Evolutionary conservation across 805 yeast species (phyloP).

Genomic region (Yamadazyma insecticola): DNA sequence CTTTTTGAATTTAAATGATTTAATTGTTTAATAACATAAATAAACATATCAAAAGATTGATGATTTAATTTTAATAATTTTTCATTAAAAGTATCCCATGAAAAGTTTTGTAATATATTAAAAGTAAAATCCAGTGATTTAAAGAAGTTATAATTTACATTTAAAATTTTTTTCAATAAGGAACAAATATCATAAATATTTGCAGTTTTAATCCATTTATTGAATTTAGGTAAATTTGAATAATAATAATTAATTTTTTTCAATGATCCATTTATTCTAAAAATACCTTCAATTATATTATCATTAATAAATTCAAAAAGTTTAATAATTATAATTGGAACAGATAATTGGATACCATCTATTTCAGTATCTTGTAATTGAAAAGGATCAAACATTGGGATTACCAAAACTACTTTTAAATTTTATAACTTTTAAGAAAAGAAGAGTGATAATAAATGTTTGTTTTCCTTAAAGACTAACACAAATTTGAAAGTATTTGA

Average conservation of each 20-base stretch:
- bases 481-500: no score
- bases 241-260: constrained; percentile 19
- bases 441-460: no score
- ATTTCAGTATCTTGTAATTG: constrained; percentile 4
- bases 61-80: not conserved
- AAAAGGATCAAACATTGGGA: constrained; percentile 9
- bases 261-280: constrained; percentile 28
- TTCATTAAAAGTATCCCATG: constrained; percentile 3
- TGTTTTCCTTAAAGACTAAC: no score
- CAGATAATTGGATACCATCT: constrained; percentile 4
- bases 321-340: constrained; percentile 18
- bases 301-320: constrained; percentile 16
- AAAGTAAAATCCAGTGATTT: no score
- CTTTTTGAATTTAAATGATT: constrained; percentile 12
- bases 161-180: constrained; percentile 18
- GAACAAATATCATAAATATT: constrained; percentile 26
- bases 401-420: no score
- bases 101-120: not conserved
- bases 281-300: constrained; percentile 22
- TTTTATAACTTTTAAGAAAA: no score
- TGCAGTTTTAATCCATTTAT: constrained; percentile 16
- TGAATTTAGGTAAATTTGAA: constrained; percentile 9
- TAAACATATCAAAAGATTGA: constrained; percentile 6
- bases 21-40: constrained; percentile 12
- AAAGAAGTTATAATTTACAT: constrained; percentile 10